Percentiles rank a stretch among this genome's conserved stretches.
These are phyloP conservation scores for Cladosporium sp. DNA, from an alignment of 2,329 filamentous ascomycete species.

Conservation along the genomic window DNA sequence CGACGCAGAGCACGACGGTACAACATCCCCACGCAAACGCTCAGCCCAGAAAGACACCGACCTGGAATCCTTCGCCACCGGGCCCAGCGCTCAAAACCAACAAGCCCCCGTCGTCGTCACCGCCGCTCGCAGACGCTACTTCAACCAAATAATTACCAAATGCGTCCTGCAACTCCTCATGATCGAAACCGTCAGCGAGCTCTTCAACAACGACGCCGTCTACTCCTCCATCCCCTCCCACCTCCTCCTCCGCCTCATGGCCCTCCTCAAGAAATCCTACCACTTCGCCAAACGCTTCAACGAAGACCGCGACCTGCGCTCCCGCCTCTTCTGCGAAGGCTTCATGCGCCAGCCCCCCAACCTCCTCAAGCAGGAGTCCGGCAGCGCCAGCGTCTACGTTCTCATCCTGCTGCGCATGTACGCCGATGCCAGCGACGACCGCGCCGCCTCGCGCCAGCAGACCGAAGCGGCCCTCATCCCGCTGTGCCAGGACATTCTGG, in stretches of 20 bases:
- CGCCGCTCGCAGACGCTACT: conserved; percentile 85
- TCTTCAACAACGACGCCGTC: conserved; percentile 95
- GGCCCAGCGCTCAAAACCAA: conserved; percentile 64
- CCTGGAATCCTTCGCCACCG: conserved; percentile 79
- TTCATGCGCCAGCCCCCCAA: conserved; percentile 99
- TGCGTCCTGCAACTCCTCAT: conserved; percentile 96
- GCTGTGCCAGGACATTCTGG: conserved; percentile 89
- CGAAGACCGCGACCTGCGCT: conserved; percentile 90
- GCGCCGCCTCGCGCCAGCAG: conserved; percentile 70
- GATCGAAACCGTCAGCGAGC: conserved; percentile 98
- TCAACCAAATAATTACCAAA: conserved; percentile 98
- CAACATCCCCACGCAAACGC: conserved; percentile 14
- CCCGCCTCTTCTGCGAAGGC: conserved; percentile 90
- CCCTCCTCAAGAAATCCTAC: conserved; percentile 89
- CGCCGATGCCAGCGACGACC: conserved; percentile 77
- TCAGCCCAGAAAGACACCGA: neutral
- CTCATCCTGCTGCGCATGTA: conserved; percentile 97
- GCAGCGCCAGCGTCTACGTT: conserved; percentile 89
- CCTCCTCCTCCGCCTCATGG: conserved; percentile 89
- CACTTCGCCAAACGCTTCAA: conserved; percentile 97
- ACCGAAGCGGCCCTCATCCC: conserved; percentile 91
- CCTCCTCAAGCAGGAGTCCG: conserved; percentile 91
- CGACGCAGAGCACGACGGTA: conserved; percentile 16
- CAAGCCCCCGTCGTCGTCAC: conserved; percentile 91
- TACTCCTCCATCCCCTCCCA: conserved; percentile 87